Evolutionary conservation across 2,329 filamentous ascomycete genomes (phyloP), one percentile per base, ranked within the genome.

Genomic region (Stagonosporopsis rhizophila): DNA sequence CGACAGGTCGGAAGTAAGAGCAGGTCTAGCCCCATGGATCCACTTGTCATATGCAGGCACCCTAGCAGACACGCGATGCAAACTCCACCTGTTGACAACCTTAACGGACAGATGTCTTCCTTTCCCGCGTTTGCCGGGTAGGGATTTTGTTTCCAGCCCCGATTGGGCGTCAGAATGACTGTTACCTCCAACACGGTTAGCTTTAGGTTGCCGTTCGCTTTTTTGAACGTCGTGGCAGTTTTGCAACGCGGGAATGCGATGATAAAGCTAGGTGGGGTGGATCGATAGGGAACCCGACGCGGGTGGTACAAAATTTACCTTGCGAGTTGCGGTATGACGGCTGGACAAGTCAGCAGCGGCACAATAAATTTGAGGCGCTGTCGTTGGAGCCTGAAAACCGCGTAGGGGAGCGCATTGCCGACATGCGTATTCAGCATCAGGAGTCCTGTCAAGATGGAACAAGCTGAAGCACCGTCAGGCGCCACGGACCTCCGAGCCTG

Each of bases 41-140:
- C 52, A 56, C 56, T 58, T 58, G 46, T 62, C 56, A 58, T 67
- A 62, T 65, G 63, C 64, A 61, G 32, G 52, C 50, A 69, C 64
- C 68, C 66, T 59, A 58, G 69, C 59, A 62, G 67, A 66, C 68
- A 68, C 61, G 68, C 69, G 67, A 67, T 65, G 61, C 56, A 59
- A 52, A 59, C 55, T 65, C 61, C 61, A 64, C 62, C 51, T 55
- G 56, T 64, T 57, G 51, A 60, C 60, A 58, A 58, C 51, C 48
- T 56, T 52, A 56, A 56, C 56, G 49, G 39, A 58, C 44, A 63
- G 56, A 60, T 61, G 60, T 60, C 59, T 62, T 61, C 56, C 54
- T 61, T 61, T 67, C 61, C 66, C 66, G 66, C 66, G 65, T 58
- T 61, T 67, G 67, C 66, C 65, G 65, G 64, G 48, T 53, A 50